Evolutionary conservation across 2,329 filamentous ascomycete genomes (phyloP).

Genomic region (Metarhizium brunneum): DNA sequence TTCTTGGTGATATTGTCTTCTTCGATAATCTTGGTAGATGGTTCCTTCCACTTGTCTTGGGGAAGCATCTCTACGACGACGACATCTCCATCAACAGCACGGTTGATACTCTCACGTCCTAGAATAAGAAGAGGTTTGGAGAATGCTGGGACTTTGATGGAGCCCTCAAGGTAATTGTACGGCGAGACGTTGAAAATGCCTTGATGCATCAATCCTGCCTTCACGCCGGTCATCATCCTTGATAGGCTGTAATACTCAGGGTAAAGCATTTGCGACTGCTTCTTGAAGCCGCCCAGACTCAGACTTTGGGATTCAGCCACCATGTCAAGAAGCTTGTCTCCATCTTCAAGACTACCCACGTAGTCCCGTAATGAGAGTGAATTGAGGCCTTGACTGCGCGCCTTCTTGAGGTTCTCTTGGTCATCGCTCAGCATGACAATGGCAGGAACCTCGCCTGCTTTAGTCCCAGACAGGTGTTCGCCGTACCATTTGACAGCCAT

Average conservation of each 20-base stretch:
- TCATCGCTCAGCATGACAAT: conserved; percentile 95
- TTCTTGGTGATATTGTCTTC: conserved; percentile 87
- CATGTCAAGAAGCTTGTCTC: conserved; percentile 84
- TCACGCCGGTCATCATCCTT: conserved; percentile 88
- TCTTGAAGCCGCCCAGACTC: conserved; percentile 55
- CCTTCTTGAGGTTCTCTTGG: conserved; percentile 75
- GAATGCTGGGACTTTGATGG: conserved; percentile 82
- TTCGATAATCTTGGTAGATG: conserved; percentile 91
- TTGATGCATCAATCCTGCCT: conserved; percentile 82
- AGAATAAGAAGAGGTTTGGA: conserved; percentile 81
- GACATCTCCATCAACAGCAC: conserved; percentile 82
- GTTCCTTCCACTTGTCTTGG: conserved; percentile 92
- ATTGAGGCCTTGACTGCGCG: conserved; percentile 63
- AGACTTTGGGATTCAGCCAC: conserved; percentile 71
- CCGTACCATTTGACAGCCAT: conserved; percentile 84
- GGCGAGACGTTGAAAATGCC: conserved; percentile 93
- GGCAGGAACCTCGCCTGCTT: conserved; percentile 54
- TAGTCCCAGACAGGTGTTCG: conserved; percentile 63
- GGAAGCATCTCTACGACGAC: conserved; percentile 91
- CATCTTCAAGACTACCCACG: conserved; percentile 73
- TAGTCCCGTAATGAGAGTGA: conserved; percentile 66
- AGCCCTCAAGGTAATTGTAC: conserved; percentile 96
- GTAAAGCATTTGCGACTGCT: conserved; percentile 64
- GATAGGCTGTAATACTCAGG: conserved; percentile 84
- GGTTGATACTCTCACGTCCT: conserved; percentile 92